These are phyloP conservation scores for Claviceps sp. DNA, from an alignment of 2,329 filamentous ascomycete species.

Conservation along the genomic window DNA sequence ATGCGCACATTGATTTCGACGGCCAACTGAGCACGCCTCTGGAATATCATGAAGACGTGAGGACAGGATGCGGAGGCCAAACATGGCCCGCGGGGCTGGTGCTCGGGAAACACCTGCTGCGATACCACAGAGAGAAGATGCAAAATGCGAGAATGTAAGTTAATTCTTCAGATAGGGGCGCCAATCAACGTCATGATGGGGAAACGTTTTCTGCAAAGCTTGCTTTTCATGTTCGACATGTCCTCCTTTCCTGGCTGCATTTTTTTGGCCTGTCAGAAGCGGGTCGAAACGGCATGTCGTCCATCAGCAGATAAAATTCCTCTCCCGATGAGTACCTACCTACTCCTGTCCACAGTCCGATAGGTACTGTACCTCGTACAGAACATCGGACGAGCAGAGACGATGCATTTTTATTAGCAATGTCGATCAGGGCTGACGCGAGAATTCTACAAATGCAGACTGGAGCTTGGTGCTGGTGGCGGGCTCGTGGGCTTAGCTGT, in stretches of 20 bases:
- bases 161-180: too few species aligned
- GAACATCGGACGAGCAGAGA: neutral
- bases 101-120: slow-evolving; percentile 72
- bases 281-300: neutral
- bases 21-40: slow-evolving; percentile 59
- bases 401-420: neutral
- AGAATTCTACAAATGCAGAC: slow-evolving; percentile 32
- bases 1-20: slow-evolving; percentile 49
- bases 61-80: slow-evolving; percentile 81
- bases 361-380: neutral
- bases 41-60: slow-evolving; percentile 71
- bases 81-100: slow-evolving; percentile 92
- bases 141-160: slow-evolving; percentile 60
- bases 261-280: neutral
- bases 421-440: slow-evolving; percentile 8
- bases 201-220: too few species aligned
- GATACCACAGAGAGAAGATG: slow-evolving; percentile 53
- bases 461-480: slow-evolving; percentile 86
- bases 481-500: slow-evolving; percentile 66
- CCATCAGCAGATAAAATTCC: neutral
- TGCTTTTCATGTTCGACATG: neutral
- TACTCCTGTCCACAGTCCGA: neutral
- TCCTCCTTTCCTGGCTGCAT: neutral
- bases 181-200: too few species aligned
- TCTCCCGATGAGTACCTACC: neutral